A percentile compares a stretch with the other conserved stretches of the same genome.
phyloP scores from a whole-genome alignment of 371 early-diverging fungal genomes.

The Rhizomucor pusillus region DNA sequence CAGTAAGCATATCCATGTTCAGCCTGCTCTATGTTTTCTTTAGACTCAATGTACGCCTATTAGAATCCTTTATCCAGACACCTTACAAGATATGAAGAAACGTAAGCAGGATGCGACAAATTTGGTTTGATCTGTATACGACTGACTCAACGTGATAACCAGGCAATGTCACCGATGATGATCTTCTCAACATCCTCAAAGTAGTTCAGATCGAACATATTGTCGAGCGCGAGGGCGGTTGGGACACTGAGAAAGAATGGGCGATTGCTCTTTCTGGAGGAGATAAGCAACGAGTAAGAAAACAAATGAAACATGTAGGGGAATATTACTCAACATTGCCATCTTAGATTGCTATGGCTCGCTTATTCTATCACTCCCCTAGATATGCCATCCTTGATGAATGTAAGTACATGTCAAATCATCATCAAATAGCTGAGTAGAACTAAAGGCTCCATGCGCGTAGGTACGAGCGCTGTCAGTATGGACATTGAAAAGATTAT shows the following conservation, averaged over 20 bases:
- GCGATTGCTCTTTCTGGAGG: conserved; percentile 80
- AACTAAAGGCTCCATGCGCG: not conserved
- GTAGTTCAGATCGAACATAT: conserved; percentile 76
- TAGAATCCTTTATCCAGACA: conserved; percentile 84
- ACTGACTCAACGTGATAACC: no score
- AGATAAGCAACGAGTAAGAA: conserved; percentile 82
- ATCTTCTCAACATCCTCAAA: conserved; percentile 68
- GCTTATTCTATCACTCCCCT: conserved; percentile 89
- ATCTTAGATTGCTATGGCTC: conserved; percentile 78
- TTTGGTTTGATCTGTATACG: no score
- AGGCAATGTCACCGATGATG: conserved; percentile 59
- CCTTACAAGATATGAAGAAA: conserved; percentile 63
- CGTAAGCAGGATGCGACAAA: conserved; percentile 26
- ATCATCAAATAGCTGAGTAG: not conserved
- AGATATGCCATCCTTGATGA: conserved; percentile 89
- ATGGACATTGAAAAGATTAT: conserved; percentile 88
- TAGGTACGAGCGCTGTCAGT: conserved; percentile 80
- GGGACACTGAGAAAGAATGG: conserved; percentile 87
- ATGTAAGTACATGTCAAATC: conserved; percentile 43
- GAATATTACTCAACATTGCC: no score
- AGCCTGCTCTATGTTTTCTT: no score
- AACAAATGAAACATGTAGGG: no score
- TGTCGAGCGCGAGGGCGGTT: conserved; percentile 88
- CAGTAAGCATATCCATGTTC: conserved; percentile 70
- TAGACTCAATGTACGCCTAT: not conserved